Conservation (phyloP, 2,329 filamentous ascomycete species). For the Parascedosporium putredinis region DNA sequence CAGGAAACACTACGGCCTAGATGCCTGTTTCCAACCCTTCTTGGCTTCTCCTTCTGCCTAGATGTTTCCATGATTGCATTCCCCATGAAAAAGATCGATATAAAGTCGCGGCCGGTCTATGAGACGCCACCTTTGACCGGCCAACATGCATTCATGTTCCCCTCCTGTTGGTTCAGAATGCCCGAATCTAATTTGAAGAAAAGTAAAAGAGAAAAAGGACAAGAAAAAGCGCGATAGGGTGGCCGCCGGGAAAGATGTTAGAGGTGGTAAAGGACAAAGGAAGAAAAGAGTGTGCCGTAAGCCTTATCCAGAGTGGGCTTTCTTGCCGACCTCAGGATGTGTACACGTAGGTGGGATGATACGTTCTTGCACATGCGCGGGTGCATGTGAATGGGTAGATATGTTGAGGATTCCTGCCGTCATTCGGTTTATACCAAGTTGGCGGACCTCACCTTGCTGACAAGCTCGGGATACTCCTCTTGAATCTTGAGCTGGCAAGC, state of each 20-base stretch:
- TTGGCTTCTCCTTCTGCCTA: neutral
- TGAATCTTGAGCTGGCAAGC: conserved; percentile 89
- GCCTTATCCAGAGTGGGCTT: too few species aligned
- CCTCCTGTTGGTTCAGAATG: conserved; percentile 1
- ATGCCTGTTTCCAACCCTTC: neutral
- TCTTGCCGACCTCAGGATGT: too few species aligned
- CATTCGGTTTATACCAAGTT: conserved; percentile 5
- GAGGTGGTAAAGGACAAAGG: too few species aligned
- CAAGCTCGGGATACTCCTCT: conserved; percentile 74
- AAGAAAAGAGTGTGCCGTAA: too few species aligned
- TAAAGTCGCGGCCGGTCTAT: neutral
- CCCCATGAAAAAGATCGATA: neutral
- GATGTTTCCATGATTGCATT: neutral
- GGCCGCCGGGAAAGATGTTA: too few species aligned
- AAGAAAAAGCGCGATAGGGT: neutral
- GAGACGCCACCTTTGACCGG: conserved; percentile 1
- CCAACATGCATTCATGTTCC: conserved; percentile 2
- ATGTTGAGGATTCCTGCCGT: neutral
- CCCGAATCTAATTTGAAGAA: neutral
- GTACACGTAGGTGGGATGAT: too few species aligned
- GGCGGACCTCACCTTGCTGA: conserved; percentile 27
- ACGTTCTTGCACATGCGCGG: too few species aligned
- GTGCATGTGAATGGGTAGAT: too few species aligned
- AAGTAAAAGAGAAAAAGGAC: neutral
- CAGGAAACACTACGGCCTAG: neutral